A percentile compares a stretch with the other conserved stretches of the same genome.
phyloP scores from a whole-genome alignment of 2,329 filamentous ascomycete species.

The Beauveria sp. region DNA sequence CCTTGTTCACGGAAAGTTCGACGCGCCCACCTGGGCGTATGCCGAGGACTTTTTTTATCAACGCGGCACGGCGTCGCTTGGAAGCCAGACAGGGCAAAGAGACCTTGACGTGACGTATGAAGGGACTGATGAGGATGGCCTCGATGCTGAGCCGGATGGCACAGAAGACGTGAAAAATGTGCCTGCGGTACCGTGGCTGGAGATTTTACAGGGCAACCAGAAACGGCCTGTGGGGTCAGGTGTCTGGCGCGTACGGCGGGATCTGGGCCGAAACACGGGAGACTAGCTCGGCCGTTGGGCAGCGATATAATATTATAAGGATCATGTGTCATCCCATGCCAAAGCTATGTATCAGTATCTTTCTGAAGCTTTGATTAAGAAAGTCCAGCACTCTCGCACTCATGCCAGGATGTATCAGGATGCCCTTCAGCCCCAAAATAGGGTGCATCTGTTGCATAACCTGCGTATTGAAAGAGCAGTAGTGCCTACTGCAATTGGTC shows the following conservation, averaged over 20 bases:
- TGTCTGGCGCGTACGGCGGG: slow-evolving; percentile 57
- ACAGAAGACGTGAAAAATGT: slow-evolving; percentile 15
- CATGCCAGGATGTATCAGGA: too few species aligned
- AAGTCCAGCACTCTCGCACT: too few species aligned
- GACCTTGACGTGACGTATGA: slow-evolving; percentile 22
- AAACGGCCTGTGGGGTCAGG: slow-evolving; percentile 50
- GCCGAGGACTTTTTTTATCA: slow-evolving; percentile 51
- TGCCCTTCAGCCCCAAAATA: too few species aligned
- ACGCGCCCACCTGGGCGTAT: slow-evolving; percentile 63
- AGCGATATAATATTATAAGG: neutral
- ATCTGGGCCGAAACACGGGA: slow-evolving; percentile 41
- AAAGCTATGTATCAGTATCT: neutral
- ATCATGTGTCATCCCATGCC: too few species aligned
- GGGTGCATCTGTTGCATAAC: too few species aligned
- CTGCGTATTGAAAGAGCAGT: too few species aligned
- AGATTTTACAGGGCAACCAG: slow-evolving; percentile 46
- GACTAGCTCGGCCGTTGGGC: slow-evolving; percentile 12
- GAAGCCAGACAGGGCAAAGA: neutral
- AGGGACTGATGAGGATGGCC: slow-evolving; percentile 19
- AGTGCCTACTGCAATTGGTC: too few species aligned
- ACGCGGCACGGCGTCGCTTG: slow-evolving; percentile 18
- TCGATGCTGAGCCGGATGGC: slow-evolving; percentile 21
- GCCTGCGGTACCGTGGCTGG: slow-evolving; percentile 48
- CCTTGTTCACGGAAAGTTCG: slow-evolving; percentile 60
- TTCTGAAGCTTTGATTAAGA: neutral